These are phyloP conservation scores for Emiliania huxleyi DNA, from an alignment of 78 protist genomes.

Conservation along the genomic window DNA sequence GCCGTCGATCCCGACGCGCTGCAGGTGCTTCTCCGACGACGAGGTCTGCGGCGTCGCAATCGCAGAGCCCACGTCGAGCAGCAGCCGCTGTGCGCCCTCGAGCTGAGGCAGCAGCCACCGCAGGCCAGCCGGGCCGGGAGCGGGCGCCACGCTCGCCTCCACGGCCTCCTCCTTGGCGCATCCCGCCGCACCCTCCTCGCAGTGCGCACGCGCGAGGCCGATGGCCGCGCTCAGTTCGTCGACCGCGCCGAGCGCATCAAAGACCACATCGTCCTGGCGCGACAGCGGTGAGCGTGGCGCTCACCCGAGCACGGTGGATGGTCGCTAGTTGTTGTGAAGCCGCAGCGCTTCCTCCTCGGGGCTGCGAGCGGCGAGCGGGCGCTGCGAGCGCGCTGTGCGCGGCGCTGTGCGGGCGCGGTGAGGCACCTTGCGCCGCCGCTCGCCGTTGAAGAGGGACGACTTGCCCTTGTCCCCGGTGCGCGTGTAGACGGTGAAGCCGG, in stretches of 20 bases:
- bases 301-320: no score
- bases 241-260: constrained; percentile 77
- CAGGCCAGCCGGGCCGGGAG: neutral
- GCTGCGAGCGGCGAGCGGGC: no score
- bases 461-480: constrained; percentile 70
- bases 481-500: no score
- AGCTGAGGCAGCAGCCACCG: neutral
- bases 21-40: neutral
- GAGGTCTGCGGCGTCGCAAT: constrained; percentile 76
- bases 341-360: no score
- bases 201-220: constrained; percentile 30
- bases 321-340: no score
- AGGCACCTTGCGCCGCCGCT: constrained; percentile 75
- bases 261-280: constrained; percentile 72
- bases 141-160: neutral
- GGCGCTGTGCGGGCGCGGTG: no score
- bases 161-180: neutral
- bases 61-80: constrained; percentile 76
- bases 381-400: no score
- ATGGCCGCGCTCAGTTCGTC: constrained; percentile 76
- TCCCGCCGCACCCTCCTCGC: neutral
- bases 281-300: no score
- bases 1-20: constrained; percentile 23
- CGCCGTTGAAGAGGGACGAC: constrained; percentile 74
- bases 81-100: constrained; percentile 58